Conservation (phyloP, 129 eudicot genomes). For the Artemisia tridentata region DNA sequence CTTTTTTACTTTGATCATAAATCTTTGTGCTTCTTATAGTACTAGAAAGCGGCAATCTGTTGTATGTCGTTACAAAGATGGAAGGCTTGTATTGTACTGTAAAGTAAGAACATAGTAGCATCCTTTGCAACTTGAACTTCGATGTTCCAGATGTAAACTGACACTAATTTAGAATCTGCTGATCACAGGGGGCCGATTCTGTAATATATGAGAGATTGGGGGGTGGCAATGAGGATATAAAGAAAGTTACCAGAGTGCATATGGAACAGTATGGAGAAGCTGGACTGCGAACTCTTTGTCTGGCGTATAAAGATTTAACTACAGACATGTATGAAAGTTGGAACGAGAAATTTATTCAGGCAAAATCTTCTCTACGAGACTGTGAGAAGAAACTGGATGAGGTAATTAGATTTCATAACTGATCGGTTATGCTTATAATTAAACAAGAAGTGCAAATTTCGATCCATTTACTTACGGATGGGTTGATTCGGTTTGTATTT, state of each 20-base stretch:
- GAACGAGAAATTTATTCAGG: conserved; percentile 90
- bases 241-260: conserved; percentile 65
- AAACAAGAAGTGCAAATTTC: not conserved
- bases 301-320: conserved; percentile 80
- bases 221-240: conserved; percentile 60
- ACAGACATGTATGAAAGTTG: conserved; percentile 71
- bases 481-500: not conserved
- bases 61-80: conserved; percentile 85
- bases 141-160: conserved; percentile 20
- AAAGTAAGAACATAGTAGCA: conserved; percentile 48
- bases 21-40: conserved; percentile 38
- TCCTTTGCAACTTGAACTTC: conserved; percentile 17
- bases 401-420: conserved; percentile 37
- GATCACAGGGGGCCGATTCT: conserved; percentile 86
- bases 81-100: conserved; percentile 91
- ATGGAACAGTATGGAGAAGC: conserved; percentile 94
- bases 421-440: not conserved
- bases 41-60: conserved; percentile 98
- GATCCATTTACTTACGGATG: conserved; percentile 9
- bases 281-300: conserved; percentile 92
- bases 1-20: conserved; percentile 12
- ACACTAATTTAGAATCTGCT: conserved; percentile 25
- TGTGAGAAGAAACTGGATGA: conserved; percentile 97
- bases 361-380: conserved; percentile 83
- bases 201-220: conserved; percentile 83